Base-by-base conservation (phyloP, 768 basidiomycete species). In the Tulasnella sp. region DNA sequence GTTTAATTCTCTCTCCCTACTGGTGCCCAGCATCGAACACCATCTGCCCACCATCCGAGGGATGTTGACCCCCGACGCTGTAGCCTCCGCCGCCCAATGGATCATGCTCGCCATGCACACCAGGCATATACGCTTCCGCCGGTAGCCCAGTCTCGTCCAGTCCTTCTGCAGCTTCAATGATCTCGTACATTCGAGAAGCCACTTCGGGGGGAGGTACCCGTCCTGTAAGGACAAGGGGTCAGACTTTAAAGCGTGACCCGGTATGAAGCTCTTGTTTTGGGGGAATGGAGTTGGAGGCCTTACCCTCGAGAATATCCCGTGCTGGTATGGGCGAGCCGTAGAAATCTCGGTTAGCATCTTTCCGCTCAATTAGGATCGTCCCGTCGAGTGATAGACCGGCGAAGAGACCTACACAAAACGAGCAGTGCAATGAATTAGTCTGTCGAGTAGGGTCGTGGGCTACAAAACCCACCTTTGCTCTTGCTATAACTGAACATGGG, bases 401-500 rank as follows among this genome's bases (percentile, higher is more conserved):
- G 66, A 93, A 99, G 44, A 99, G 78, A 61, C 95, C 95, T 88
- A 65, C 56, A n/a, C 42, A 53, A 44, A 63, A 65, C 11, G 41
- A 19, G 26, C n/a, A n/a, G n/a, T n/a, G n/a, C n/a, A n/a, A n/a
- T n/a, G n/a, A n/a, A 32, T 55, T 9, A 41, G 41, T 41, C 17
- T 15, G 24, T 5, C 13, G 9, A 11, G 15, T 38, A 19, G 29
- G 19, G 53, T 27, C 26, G 30, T 30, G 53, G 50, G 58, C 32
- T 42, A 27, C n/a, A 0, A 55, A 34, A 17, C 29, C 15, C 65
- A 90, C 91, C 92, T 74, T 92, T 94, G 11, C 90, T 93, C 72
- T 93, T 89, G 9, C 90, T 93, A 70, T 96, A 95, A 63, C 88
- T 91, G 73, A 96, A 99, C 89, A 97, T 94, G 3, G 93, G 93